Evolutionary conservation across 2,329 filamentous ascomycete species (phyloP).

Genomic region (Penicillium sp.): DNA sequence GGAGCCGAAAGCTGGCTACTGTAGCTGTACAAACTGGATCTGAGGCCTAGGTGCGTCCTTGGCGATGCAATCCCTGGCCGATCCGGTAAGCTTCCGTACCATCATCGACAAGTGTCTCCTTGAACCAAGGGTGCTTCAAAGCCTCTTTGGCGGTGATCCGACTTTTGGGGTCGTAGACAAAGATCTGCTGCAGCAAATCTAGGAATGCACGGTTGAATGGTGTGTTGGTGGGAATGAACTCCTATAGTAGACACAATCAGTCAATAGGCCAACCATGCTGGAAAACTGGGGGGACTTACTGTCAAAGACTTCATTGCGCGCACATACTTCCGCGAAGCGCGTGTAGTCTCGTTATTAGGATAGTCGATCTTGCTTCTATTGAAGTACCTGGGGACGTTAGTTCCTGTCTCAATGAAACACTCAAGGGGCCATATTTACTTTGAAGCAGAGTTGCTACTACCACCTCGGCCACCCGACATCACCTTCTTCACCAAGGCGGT

Average conservation of each 20-base stretch:
- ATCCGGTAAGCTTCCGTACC: conserved; percentile 65
- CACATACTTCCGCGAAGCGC: conserved; percentile 65
- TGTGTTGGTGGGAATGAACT: conserved; percentile 61
- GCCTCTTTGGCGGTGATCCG: conserved; percentile 65
- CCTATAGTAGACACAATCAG: conserved; percentile 44
- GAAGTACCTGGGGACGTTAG: conserved; percentile 54
- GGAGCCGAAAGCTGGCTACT: conserved; percentile 6
- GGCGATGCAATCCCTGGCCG: conserved; percentile 44
- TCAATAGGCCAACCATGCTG: not conserved
- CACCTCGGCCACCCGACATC: conserved; percentile 47
- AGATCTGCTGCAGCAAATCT: conserved; percentile 62
- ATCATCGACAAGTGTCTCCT: conserved; percentile 62
- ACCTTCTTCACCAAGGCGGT: conserved; percentile 55
- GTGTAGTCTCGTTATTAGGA: conserved; percentile 61
- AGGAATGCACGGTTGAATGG: conserved; percentile 63
- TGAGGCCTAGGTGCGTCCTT: conserved; percentile 19
- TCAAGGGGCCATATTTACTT: conserved; percentile 46
- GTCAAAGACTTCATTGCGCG: conserved; percentile 65
- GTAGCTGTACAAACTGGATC: not conserved
- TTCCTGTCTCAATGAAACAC: not conserved
- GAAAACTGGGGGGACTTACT: conserved; percentile 41
- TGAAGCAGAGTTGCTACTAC: conserved; percentile 54
- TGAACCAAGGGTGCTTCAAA: conserved; percentile 66
- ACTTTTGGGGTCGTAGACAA: conserved; percentile 65
- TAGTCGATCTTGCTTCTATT: conserved; percentile 59